Base-by-base conservation (phyloP, 2,329 filamentous ascomycete genomes). In the Fusarium veterinarium region DNA sequence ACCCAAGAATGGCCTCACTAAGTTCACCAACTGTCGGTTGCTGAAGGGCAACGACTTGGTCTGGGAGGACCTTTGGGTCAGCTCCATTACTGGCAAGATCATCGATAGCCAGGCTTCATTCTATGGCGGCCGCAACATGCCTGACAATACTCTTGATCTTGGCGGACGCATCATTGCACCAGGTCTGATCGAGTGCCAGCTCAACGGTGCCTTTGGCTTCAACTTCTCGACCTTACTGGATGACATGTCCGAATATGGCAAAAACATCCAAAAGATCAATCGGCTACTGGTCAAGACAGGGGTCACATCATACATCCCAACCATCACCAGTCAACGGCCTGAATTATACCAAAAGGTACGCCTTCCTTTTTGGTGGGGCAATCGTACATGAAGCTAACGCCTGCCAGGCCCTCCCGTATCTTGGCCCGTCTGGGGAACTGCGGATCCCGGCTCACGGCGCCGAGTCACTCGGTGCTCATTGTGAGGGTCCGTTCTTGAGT, bases 171-270 rank as follows among this genome's bases (percentile, higher is more conserved):
- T 97, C 73, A 81, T 98, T 25, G 90, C 93, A 1, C 94, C 95
- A 0, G 95, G 95, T 31, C 88, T 98, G 79, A 96, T 98, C 76
- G 95, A 98, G 74, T 92, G 92, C 58, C 95, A 98, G 82, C 90
- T 98, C 75, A 98, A 98, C 78, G 95, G 95, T 52, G 95, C 93
- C 14, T 95, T 95, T 77, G 95, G 95, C 63, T 97, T 97, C 85
- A 95, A 97, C 84, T 97, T 97, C 81, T 96, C 94, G 6, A 90
- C 91, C 2, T 86, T 94, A 14, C 90, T 93, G n/a, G 87, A 91
- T 20, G 89, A 92, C 76, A 90, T 88, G 82, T 83, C 86, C 35
- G 86, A 88, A 57, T 97, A 97, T 77, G 88, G 89, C 64, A 92
- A 93, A 80, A 91, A 90, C n/a, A 84, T 97, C 55, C 86, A 86